A percentile compares a stretch with the other conserved stretches of the same genome.
Conservation (phyloP, 2,329 filamentous ascomycete species). For the Penicillium italicum region DNA sequence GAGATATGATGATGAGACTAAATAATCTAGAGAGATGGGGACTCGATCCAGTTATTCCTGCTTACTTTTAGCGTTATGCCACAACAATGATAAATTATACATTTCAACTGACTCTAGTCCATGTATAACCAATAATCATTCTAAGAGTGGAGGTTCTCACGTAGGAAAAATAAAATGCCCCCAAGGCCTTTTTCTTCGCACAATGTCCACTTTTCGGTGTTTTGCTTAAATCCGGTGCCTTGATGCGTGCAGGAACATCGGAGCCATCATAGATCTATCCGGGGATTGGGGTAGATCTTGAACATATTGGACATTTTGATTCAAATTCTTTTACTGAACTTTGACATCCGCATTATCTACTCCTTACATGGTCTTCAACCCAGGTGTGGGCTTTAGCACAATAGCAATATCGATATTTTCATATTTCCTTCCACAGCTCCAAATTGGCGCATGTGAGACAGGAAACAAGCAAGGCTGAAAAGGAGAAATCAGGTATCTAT, state of each 20-base stretch:
- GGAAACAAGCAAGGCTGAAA: neutral
- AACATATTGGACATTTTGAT: neutral
- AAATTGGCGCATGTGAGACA: neutral
- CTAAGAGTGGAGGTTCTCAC: neutral
- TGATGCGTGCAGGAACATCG: slow-evolving; percentile 36
- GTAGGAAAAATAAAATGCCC: slow-evolving; percentile 13
- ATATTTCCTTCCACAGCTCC: neutral
- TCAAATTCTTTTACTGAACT: neutral
- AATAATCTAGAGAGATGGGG: neutral
- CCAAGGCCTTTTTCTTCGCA: neutral
- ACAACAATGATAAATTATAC: neutral
- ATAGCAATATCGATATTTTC: neutral
- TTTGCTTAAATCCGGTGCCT: slow-evolving; percentile 43
- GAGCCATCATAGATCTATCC: slow-evolving; percentile 48
- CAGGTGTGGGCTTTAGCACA: neutral
- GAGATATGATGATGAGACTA: neutral
- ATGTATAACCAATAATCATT: too few species aligned
- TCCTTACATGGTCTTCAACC: neutral
- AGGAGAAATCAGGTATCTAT: neutral
- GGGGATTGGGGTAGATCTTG: slow-evolving; percentile 30
- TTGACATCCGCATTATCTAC: neutral
- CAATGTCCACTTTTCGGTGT: slow-evolving; percentile 25
- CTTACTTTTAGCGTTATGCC: neutral
- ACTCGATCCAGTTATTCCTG: neutral
- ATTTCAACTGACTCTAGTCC: neutral